A percentile compares a stretch with the other conserved stretches of the same genome.
Conservation (phyloP, 768 basidiomycete species). For the Coprinellus aureogranulatus region DNA sequence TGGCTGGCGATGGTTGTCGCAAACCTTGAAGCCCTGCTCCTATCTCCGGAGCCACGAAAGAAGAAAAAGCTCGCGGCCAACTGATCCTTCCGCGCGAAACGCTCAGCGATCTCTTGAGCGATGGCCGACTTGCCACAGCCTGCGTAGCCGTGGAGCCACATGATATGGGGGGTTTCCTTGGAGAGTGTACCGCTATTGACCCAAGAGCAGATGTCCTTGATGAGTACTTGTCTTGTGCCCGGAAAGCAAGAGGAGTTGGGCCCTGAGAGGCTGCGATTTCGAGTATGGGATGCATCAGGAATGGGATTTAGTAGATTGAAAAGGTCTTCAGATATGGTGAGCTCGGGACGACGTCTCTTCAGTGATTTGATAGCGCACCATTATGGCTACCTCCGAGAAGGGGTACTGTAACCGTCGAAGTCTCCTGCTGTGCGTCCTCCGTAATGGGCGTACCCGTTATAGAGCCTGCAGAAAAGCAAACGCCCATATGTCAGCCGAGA, state of each 20-base stretch:
- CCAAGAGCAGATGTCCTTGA: background rate
- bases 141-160: conserved; percentile 1
- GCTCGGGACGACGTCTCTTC: no score
- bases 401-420: no score
- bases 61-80: background rate
- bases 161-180: background rate
- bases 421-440: no score
- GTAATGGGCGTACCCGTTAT: no score
- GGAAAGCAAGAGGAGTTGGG: background rate
- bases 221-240: background rate
- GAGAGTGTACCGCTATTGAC: background rate
- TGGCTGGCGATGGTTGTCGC: background rate
- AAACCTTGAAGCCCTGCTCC: background rate
- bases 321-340: no score
- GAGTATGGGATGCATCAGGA: background rate
- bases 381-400: no score
- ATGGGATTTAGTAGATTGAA: background rate
- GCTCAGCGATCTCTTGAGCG: no score
- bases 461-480: no score
- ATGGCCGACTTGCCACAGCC: no score
- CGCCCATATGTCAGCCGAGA: no score
- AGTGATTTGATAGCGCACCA: no score
- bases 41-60: background rate
- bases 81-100: no score
- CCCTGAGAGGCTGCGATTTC: background rate